Conservation (phyloP, 1,139 yeast species). For the Candida sp. region DNA sequence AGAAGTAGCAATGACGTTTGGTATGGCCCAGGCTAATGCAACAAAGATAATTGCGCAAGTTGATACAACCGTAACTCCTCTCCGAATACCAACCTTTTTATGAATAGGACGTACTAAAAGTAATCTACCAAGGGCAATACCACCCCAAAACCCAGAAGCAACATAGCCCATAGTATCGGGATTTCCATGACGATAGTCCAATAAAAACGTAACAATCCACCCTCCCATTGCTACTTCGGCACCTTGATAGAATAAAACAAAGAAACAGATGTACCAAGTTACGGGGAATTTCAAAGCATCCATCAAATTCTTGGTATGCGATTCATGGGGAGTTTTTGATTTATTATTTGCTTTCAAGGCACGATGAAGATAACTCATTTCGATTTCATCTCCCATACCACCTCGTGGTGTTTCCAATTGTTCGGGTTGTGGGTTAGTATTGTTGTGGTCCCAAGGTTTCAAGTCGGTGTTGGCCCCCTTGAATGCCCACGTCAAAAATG, state of each 20-base stretch:
- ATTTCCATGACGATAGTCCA: slow-evolving; percentile 51
- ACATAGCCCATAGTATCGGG: slow-evolving; percentile 53
- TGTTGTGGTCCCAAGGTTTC: slow-evolving; percentile 27
- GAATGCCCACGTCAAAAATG: slow-evolving; percentile 33
- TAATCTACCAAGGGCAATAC: slow-evolving; percentile 60
- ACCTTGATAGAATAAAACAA: slow-evolving; percentile 64
- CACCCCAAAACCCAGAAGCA: slow-evolving; percentile 72
- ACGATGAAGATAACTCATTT: slow-evolving; percentile 1
- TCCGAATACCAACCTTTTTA: slow-evolving; percentile 41
- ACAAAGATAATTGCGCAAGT: slow-evolving; percentile 32
- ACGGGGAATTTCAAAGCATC: slow-evolving; percentile 36
- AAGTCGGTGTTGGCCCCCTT: slow-evolving; percentile 42
- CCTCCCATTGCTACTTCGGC: slow-evolving; percentile 69
- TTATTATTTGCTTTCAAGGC: slow-evolving; percentile 1
- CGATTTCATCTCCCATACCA: slow-evolving; percentile 1
- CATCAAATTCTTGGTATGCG: slow-evolving; percentile 10
- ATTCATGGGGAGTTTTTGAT: slow-evolving; percentile 1
- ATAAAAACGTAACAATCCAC: slow-evolving; percentile 65
- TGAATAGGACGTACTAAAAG: slow-evolving; percentile 41
- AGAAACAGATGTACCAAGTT: slow-evolving; percentile 55
- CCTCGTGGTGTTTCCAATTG: slow-evolving; percentile 1
- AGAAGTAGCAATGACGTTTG: slow-evolving; percentile 38
- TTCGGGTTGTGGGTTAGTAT: slow-evolving; percentile 3
- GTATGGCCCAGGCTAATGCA: slow-evolving; percentile 45
- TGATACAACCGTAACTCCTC: slow-evolving; percentile 38